Percentiles rank a stretch among this genome's conserved stretches.
phyloP scores from a whole-genome alignment of 1,284 basidiomycete genomes.

The Ustilago nuda region DNA sequence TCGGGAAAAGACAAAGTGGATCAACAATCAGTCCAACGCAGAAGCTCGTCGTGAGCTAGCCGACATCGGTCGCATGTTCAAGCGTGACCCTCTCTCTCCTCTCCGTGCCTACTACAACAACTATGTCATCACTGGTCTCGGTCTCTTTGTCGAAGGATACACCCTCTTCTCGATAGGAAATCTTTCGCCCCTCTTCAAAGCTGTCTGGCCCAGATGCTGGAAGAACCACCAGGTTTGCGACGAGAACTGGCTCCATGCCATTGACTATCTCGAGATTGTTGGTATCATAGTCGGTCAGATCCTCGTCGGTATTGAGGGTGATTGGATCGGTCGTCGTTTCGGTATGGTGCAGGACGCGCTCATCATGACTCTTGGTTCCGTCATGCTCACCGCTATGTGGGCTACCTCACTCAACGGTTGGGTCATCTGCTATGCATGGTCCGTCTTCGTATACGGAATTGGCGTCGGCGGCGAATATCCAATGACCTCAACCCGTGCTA shows the following conservation, averaged over 20 bases:
- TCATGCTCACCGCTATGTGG: conserved; percentile 74
- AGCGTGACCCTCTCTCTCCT: conserved; percentile 71
- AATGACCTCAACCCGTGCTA: conserved; percentile 73
- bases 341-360: conserved; percentile 71
- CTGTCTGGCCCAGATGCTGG: conserved; percentile 73
- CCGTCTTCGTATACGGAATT: conserved; percentile 72
- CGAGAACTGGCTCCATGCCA: conserved; percentile 71
- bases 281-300: conserved; percentile 74
- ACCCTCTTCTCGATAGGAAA: conserved; percentile 73
- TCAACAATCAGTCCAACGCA: conserved; percentile 70
- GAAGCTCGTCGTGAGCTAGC: conserved; percentile 71
- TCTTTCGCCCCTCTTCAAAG: conserved; percentile 71
- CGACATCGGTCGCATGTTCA: conserved; percentile 72
- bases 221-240: conserved; percentile 70
- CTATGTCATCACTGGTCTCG: conserved; percentile 73
- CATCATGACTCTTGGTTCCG: conserved; percentile 71
- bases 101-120: conserved; percentile 71
- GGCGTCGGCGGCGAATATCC: conserved; percentile 73
- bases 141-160: conserved; percentile 73
- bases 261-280: conserved; percentile 72
- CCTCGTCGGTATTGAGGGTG: conserved; percentile 73
- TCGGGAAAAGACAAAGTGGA: conserved; percentile 67
- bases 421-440: conserved; percentile 73
- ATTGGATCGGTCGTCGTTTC: conserved; percentile 74
- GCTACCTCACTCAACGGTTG: conserved; percentile 73